These are phyloP conservation scores for Eucalyptus dawsonii DNA, from an alignment of 345 rosid species.

Conservation along the genomic window DNA sequence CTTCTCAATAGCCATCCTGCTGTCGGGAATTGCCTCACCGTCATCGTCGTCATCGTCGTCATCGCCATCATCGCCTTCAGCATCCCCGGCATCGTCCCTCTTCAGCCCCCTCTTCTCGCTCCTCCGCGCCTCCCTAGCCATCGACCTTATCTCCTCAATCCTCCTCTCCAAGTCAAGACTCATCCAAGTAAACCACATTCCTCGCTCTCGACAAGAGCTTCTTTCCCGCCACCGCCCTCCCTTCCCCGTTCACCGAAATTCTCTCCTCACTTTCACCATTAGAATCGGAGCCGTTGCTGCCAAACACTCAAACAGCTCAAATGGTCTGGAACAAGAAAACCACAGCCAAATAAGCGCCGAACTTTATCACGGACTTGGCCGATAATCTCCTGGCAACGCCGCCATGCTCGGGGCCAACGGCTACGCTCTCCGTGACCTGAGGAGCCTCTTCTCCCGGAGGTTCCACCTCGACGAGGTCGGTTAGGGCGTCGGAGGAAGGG, in stretches of 20 bases:
- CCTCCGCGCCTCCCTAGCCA: slow-evolving; percentile 69
- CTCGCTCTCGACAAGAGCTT: background rate
- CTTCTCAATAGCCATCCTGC: slow-evolving; percentile 30
- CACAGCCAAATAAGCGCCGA: too few relatives aligned
- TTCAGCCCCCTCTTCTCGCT: slow-evolving; percentile 20
- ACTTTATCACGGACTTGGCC: too few relatives aligned
- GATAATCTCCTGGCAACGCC: too few relatives aligned
- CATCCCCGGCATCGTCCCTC: slow-evolving; percentile 10
- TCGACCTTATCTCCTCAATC: slow-evolving; percentile 48
- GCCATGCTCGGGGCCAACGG: too few relatives aligned
- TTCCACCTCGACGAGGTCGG: too few relatives aligned
- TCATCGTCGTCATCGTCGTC: background rate
- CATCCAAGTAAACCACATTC: too few relatives aligned
- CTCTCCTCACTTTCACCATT: slow-evolving; percentile 2
- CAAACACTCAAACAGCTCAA: slow-evolving; percentile 34
- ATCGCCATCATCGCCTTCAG: background rate
- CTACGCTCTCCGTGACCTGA: too few relatives aligned
- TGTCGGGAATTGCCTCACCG: background rate
- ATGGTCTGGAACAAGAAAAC: background rate
- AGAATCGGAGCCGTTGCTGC: slow-evolving; percentile 3
- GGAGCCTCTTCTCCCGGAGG: too few relatives aligned
- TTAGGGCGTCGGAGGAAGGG: too few relatives aligned
- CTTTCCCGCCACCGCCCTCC: background rate
- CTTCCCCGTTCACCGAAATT: slow-evolving; percentile 1
- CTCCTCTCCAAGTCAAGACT: slow-evolving; percentile 1